Percentiles rank a stretch among this genome's conserved stretches.
Evolutionary conservation across 495 filamentous ascomycete species (phyloP).

Genomic region (Podospora australis): DNA sequence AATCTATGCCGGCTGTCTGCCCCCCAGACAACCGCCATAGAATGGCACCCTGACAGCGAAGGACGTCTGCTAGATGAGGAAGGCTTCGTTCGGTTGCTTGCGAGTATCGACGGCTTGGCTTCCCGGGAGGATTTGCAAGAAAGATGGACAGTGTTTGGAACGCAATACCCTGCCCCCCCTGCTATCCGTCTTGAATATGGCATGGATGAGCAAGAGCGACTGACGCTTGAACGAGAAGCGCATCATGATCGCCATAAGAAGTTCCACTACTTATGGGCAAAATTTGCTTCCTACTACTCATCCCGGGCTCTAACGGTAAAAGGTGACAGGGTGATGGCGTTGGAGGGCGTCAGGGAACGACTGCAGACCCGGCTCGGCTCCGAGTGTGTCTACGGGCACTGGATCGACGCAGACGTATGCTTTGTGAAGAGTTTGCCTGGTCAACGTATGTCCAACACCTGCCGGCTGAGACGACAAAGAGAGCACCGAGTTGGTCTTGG

Average conservation of each 20-base stretch:
- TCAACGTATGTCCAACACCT: no score
- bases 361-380: neutral
- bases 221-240: neutral
- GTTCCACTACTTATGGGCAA: neutral
- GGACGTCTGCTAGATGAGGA: no score
- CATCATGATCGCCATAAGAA: neutral
- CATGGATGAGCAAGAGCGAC: neutral
- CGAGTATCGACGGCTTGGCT: no score
- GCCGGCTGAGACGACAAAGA: no score
- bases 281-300: neutral
- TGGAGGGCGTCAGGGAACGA: neutral
- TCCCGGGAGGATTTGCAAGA: no score
- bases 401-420: neutral
- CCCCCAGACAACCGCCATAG: no score
- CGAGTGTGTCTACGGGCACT: neutral
- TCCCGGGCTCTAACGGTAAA: neutral
- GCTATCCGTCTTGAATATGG: neutral
- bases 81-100: no score
- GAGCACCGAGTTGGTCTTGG: no score
- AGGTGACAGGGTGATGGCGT: neutral
- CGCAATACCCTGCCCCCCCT: neutral
- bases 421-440: neutral
- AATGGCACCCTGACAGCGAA: no score
- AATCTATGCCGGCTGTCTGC: no score
- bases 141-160: no score